These are phyloP conservation scores for Tolypocladium amazonense DNA, from an alignment of 2,329 filamentous ascomycete species.

Conservation along the genomic window DNA sequence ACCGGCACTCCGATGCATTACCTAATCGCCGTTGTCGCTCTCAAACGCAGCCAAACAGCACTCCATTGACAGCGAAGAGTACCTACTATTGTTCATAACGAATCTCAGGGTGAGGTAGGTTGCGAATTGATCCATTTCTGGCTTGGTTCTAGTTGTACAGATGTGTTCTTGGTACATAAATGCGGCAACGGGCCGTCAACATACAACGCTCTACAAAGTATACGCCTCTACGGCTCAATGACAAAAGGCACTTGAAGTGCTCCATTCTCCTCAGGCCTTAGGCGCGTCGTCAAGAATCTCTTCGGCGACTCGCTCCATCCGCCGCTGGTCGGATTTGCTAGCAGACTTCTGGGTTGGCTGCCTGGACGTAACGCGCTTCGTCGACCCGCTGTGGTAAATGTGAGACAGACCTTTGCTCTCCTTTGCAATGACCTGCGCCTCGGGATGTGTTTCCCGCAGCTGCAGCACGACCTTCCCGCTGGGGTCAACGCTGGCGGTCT, in stretches of 20 bases:
- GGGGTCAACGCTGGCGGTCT: constrained; percentile 33
- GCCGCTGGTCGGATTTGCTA: constrained; percentile 8
- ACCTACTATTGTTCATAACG: background rate
- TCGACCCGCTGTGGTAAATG: constrained; percentile 17
- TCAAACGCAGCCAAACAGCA: too few relatives aligned
- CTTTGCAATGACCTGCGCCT: constrained; percentile 32
- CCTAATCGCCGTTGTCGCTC: background rate
- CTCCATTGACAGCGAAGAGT: background rate
- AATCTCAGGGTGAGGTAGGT: background rate
- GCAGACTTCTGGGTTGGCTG: constrained; percentile 2
- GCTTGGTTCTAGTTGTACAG: constrained; percentile 6
- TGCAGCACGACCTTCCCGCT: constrained; percentile 36
- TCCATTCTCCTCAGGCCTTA: background rate
- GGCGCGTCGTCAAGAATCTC: constrained; percentile 13
- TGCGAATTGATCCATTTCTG: background rate
- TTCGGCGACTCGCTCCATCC: constrained; percentile 14
- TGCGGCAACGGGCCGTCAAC: background rate
- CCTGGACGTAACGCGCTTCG: constrained; percentile 7
- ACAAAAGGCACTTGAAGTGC: background rate
- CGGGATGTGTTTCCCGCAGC: constrained; percentile 26
- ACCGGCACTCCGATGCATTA: background rate
- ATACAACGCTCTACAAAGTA: constrained; percentile 1
- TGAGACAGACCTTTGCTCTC: constrained; percentile 29
- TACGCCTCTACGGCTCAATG: background rate
- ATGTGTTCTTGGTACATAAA: constrained; percentile 4